Evolutionary conservation across 208 protist genomes (phyloP).

Genomic region (Herpetomonas tarakana): DNA sequence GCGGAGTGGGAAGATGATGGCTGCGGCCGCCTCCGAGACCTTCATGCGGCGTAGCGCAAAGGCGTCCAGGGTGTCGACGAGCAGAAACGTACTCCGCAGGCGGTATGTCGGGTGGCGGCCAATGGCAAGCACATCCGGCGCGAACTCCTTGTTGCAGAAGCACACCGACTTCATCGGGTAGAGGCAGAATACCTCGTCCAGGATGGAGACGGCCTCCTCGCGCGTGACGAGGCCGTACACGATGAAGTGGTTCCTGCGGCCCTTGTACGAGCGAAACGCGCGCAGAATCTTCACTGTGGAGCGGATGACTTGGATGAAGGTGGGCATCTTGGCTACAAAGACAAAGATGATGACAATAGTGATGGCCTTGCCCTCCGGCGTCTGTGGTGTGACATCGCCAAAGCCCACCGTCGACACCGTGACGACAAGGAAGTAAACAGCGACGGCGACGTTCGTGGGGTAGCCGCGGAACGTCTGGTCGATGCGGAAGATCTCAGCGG

Average conservation of each 20-base stretch:
- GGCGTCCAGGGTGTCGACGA: conserved; percentile 56
- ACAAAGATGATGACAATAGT: conserved; percentile 78
- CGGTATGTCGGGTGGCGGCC: conserved; percentile 78
- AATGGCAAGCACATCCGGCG: conserved; percentile 59
- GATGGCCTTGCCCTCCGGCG: conserved; percentile 52
- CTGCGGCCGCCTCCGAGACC: conserved; percentile 49
- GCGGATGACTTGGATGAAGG: conserved; percentile 72
- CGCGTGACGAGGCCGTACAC: conserved; percentile 72
- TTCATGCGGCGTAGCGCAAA: conserved; percentile 62
- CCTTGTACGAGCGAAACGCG: conserved; percentile 64
- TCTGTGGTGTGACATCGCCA: conserved; percentile 74
- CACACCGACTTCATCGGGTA: conserved; percentile 85
- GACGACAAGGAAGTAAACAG: conserved; percentile 78
- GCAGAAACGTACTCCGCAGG: conserved; percentile 69
- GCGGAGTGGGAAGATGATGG: conserved; percentile 72
- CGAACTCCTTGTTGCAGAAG: conserved; percentile 79
- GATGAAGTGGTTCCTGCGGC: conserved; percentile 69
- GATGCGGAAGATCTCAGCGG: conserved; percentile 63
- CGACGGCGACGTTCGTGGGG: conserved; percentile 47
- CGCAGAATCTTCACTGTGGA: conserved; percentile 57
- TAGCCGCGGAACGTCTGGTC: conserved; percentile 70
- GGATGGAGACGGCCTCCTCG: conserved; percentile 70
- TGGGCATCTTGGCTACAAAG: conserved; percentile 82
- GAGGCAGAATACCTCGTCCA: conserved; percentile 83
- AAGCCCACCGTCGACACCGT: conserved; percentile 83